Evolutionary conservation across 2,329 filamentous ascomycete species (phyloP).

Genomic region (Elsinoe batatas): DNA sequence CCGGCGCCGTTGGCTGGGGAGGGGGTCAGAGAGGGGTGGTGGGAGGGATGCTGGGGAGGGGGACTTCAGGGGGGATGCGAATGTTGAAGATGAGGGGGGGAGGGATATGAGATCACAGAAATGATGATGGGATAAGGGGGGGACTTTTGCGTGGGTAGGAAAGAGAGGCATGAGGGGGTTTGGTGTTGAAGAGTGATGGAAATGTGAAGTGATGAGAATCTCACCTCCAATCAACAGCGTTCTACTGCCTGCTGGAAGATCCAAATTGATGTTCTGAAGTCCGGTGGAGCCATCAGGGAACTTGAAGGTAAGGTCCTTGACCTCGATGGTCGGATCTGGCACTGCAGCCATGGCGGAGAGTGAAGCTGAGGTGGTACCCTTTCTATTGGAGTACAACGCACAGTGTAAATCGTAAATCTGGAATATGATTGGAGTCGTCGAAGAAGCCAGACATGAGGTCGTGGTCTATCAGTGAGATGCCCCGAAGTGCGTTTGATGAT

Average conservation of each 20-base stretch:
- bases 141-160: conserved; percentile 16
- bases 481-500: neutral
- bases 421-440: no score
- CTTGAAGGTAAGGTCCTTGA: conserved; percentile 70
- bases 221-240: conserved; percentile 81
- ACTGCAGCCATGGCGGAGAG: conserved; percentile 14
- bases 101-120: no score
- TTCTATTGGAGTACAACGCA: no score
- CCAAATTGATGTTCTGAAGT: conserved; percentile 60
- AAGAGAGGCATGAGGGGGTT: conserved; percentile 16
- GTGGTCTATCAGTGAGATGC: no score
- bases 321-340: conserved; percentile 53
- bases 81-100: no score
- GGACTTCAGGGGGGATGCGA: neutral
- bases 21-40: conserved; percentile 19
- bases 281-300: conserved; percentile 82
- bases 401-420: no score
- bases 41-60: no score
- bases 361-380: no score
- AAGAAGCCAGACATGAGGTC: no score
- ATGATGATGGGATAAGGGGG: no score
- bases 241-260: conserved; percentile 71
- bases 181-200: neutral
- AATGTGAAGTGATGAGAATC: conserved; percentile 14
- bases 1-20: conserved; percentile 76